Evolutionary conservation across 2,329 filamentous ascomycete species (phyloP).

Genomic region (Trichoderma gracile): DNA sequence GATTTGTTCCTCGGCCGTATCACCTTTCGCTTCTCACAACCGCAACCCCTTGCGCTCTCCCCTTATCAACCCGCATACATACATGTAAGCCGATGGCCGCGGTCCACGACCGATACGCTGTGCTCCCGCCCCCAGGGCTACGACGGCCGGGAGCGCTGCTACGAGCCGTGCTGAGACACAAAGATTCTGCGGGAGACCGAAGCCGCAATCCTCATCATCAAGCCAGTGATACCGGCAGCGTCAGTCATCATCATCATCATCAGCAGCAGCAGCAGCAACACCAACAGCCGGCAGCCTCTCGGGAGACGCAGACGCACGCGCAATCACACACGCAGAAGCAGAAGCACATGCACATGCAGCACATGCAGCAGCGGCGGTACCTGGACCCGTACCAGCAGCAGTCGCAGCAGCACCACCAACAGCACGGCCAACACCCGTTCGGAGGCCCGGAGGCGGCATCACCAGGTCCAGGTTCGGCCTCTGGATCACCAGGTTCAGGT

Average conservation of each 20-base stretch:
- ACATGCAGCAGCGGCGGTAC: too few species aligned
- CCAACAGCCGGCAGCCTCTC: neutral
- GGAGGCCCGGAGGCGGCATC: constrained; percentile 1
- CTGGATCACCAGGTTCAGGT: too few species aligned
- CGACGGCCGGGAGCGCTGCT: constrained; percentile 26
- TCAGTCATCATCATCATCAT: too few species aligned
- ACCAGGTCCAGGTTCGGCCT: too few species aligned
- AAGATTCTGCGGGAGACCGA: constrained; percentile 22
- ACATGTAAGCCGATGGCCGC: constrained; percentile 24
- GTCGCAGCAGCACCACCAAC: neutral
- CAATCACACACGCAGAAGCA: neutral
- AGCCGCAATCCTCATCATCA: neutral
- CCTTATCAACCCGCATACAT: too few species aligned
- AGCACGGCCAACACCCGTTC: neutral
- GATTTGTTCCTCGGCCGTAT: too few species aligned
- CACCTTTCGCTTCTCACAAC: too few species aligned
- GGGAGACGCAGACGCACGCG: too few species aligned
- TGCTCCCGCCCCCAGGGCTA: constrained; percentile 24
- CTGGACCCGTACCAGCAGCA: too few species aligned
- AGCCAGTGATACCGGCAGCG: neutral
- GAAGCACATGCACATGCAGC: neutral
- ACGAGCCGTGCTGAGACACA: constrained; percentile 25
- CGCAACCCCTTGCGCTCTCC: too few species aligned
- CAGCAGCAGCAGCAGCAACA: neutral
- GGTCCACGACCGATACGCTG: constrained; percentile 25